Conservation (phyloP, 2,329 filamentous ascomycete genomes). For the Cladobotryum protrusum region DNA sequence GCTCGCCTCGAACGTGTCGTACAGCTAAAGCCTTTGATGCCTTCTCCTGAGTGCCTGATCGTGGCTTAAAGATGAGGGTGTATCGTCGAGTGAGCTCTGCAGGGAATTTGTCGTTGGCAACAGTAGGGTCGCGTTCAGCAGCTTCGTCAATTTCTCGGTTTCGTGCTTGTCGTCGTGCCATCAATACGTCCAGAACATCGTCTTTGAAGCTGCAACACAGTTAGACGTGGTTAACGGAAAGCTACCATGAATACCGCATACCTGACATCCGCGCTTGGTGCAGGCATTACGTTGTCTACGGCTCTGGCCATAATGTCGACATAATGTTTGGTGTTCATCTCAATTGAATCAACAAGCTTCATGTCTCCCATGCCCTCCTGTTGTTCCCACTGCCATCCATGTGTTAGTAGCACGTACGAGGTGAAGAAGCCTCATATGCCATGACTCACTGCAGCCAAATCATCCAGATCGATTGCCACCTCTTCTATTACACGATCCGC, state of each 20-base stretch:
- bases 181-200: slow-evolving; percentile 92
- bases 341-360: slow-evolving; percentile 75
- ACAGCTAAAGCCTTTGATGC: slow-evolving; percentile 70
- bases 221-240: neutral
- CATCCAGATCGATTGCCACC: slow-evolving; percentile 82
- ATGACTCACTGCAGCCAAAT: slow-evolving; percentile 62
- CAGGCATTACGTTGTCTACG: slow-evolving; percentile 79
- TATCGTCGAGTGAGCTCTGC: slow-evolving; percentile 89
- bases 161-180: slow-evolving; percentile 80
- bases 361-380: slow-evolving; percentile 57
- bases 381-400: slow-evolving; percentile 61
- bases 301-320: slow-evolving; percentile 86
- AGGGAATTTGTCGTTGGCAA: slow-evolving; percentile 75
- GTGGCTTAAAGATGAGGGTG: slow-evolving; percentile 91
- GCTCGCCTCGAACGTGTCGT: slow-evolving; percentile 84
- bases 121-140: slow-evolving; percentile 60
- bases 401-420: slow-evolving; percentile 1
- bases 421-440: too few relatives aligned
- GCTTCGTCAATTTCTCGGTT: slow-evolving; percentile 69
- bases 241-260: slow-evolving; percentile 34
- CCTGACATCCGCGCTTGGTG: slow-evolving; percentile 70
- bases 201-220: slow-evolving; percentile 72
- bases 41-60: slow-evolving; percentile 63
- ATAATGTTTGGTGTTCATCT: slow-evolving; percentile 90
- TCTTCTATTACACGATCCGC: slow-evolving; percentile 73